Conservation (phyloP, 257 asterid species). For the Penstemon davidsonii region DNA sequence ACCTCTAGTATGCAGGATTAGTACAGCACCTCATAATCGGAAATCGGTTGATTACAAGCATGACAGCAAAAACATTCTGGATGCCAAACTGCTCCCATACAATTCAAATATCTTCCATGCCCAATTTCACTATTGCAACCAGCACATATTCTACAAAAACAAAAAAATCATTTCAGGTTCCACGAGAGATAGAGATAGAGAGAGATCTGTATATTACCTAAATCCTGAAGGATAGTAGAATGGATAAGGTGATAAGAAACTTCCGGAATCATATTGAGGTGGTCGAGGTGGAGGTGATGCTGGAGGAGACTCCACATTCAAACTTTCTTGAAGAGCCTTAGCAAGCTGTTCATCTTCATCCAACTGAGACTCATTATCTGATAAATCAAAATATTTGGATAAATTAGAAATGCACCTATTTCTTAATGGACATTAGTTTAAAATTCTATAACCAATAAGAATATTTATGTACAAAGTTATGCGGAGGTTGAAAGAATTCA, state of each 20-base stretch:
- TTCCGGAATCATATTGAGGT: slow-evolving; percentile 63
- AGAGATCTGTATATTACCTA: slow-evolving; percentile 47
- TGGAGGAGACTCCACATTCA: slow-evolving; percentile 68
- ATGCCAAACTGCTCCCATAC: slow-evolving; percentile 98
- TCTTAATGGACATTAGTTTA: neutral
- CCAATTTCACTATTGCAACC: slow-evolving; percentile 94
- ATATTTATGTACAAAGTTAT: no score
- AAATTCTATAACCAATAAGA: no score
- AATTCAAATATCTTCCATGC: slow-evolving; percentile 83
- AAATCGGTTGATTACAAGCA: slow-evolving; percentile 76
- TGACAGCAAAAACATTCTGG: slow-evolving; percentile 94
- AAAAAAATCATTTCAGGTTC: slow-evolving; percentile 21
- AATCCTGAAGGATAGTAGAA: slow-evolving; percentile 55
- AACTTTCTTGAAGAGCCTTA: slow-evolving; percentile 89
- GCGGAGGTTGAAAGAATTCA: slow-evolving; percentile 23
- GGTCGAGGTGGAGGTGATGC: slow-evolving; percentile 40
- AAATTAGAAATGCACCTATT: slow-evolving; percentile 7
- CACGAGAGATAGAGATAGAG: slow-evolving; percentile 3
- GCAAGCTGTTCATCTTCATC: slow-evolving; percentile 95
- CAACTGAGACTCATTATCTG: slow-evolving; percentile 63
- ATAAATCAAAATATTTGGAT: slow-evolving; percentile 8
- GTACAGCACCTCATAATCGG: slow-evolving; percentile 86
- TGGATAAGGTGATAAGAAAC: slow-evolving; percentile 53
- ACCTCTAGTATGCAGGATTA: slow-evolving; percentile 16
- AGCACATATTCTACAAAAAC: slow-evolving; percentile 68